Evolutionary conservation across 2,329 filamentous ascomycete species (phyloP).

Genomic region (Aschersonia sp.): DNA sequence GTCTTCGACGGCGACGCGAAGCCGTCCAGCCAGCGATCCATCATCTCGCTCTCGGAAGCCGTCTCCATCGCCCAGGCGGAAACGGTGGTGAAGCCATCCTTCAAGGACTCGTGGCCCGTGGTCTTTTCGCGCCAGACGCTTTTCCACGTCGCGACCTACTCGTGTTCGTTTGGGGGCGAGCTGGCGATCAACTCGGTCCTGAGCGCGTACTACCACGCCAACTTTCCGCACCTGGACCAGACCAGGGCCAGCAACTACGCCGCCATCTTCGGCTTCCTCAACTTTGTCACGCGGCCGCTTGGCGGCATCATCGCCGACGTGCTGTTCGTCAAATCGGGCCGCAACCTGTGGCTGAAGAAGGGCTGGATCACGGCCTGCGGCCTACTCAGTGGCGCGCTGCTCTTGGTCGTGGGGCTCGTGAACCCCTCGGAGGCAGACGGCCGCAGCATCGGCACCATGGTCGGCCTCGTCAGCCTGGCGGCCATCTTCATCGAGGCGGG

Average conservation of each 20-base stretch:
- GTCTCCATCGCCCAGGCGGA: constrained; percentile 39
- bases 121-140: constrained; percentile 38
- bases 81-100: constrained; percentile 39
- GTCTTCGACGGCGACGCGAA: constrained; percentile 14
- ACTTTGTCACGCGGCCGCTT: constrained; percentile 51
- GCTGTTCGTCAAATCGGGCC: constrained; percentile 25
- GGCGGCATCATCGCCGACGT: constrained; percentile 44
- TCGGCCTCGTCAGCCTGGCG: constrained; percentile 63
- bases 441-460: constrained; percentile 38
- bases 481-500: constrained; percentile 73
- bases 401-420: constrained; percentile 47
- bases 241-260: constrained; percentile 47
- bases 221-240: constrained; percentile 42
- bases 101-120: constrained; percentile 30
- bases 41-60: constrained; percentile 33
- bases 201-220: constrained; percentile 42
- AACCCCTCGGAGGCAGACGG: constrained; percentile 41
- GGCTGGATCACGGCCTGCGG: constrained; percentile 41
- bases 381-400: constrained; percentile 41
- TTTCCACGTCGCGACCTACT: constrained; percentile 41
- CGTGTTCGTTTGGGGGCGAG: constrained; percentile 49
- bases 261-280: constrained; percentile 62
- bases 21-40: constrained; percentile 13
- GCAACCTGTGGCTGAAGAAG: constrained; percentile 21
- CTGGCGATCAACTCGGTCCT: constrained; percentile 48